Conservation (phyloP, 163 green algal species). For the Chlamydomonas reinhardtii region DNA sequence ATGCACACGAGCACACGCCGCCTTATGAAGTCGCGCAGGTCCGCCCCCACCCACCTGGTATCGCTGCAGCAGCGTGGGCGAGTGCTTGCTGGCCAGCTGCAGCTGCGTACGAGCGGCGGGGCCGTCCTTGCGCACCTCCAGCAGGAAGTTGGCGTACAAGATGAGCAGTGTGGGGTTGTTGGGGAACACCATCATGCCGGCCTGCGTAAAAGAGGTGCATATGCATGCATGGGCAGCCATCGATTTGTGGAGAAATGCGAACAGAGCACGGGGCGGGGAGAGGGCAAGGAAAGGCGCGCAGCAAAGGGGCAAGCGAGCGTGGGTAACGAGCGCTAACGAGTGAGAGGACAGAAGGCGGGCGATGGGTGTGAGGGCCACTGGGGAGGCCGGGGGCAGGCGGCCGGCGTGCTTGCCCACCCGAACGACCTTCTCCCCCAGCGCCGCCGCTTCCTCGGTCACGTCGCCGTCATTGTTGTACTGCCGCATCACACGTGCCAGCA, state of each 20-base stretch:
- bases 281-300: too few relatives aligned
- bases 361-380: too few relatives aligned
- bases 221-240: too few relatives aligned
- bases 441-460: conserved; percentile 21
- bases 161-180: conserved; percentile 44
- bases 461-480: conserved; percentile 52
- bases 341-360: too few relatives aligned
- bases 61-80: conserved; percentile 47
- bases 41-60: conserved; percentile 55
- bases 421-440: conserved; percentile 11
- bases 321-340: too few relatives aligned
- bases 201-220: conserved; percentile 16
- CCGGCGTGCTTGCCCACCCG: neutral
- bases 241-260: too few relatives aligned
- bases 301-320: too few relatives aligned
- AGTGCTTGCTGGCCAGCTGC: conserved; percentile 56
- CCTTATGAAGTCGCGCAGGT: too few relatives aligned
- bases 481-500: conserved; percentile 53
- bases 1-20: too few relatives aligned
- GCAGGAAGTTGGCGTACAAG: conserved; percentile 58
- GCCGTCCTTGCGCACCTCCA: conserved; percentile 52
- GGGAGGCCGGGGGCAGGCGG: too few relatives aligned
- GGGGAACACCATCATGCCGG: conserved; percentile 34
- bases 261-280: too few relatives aligned
- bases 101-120: conserved; percentile 59